These are phyloP conservation scores for Sarocladiaceae sp. DNA, from an alignment of 2,329 filamentous ascomycete genomes.

Conservation along the genomic window DNA sequence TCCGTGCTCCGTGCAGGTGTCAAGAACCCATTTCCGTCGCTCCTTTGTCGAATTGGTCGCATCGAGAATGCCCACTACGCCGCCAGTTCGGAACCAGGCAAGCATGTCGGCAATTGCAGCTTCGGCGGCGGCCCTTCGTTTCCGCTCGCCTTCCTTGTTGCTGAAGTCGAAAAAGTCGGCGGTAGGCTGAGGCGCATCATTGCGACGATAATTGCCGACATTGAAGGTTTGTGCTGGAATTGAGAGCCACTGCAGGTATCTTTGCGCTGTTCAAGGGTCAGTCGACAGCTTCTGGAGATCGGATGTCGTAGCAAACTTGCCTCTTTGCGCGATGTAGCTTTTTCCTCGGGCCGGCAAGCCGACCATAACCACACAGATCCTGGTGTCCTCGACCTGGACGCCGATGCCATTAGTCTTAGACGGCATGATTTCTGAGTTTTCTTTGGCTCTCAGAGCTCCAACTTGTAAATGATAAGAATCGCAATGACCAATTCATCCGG, in stretches of 20 bases:
- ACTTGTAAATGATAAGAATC: not conserved
- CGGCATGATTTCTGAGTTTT: conserved; percentile 28
- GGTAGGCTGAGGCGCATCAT: conserved; percentile 81
- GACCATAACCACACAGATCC: conserved; percentile 98
- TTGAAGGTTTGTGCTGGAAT: conserved; percentile 95
- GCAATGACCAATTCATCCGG: conserved; percentile 5
- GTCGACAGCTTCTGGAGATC: conserved; percentile 13
- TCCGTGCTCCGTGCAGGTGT: conserved; percentile 68
- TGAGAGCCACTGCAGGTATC: conserved; percentile 95
- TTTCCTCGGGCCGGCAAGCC: conserved; percentile 93
- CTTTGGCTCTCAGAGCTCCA: not conserved
- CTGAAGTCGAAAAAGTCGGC: conserved; percentile 93
- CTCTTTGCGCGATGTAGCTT: conserved; percentile 96
- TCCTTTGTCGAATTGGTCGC: conserved; percentile 94
- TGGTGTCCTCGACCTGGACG: conserved; percentile 89
- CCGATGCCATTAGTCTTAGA: conserved; percentile 60
- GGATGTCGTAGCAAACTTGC: conserved; percentile 45
- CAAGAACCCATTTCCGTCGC: conserved; percentile 85
- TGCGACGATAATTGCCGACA: conserved; percentile 90
- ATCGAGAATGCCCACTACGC: conserved; percentile 89
- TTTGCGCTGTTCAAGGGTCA: conserved; percentile 58
- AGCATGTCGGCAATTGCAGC: conserved; percentile 93
- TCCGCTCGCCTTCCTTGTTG: conserved; percentile 86
- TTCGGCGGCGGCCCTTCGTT: conserved; percentile 83
- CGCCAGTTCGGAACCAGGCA: conserved; percentile 78